Evolutionary conservation across 177 flowering plant genomes (phyloP).

Genomic region (Telopea speciosissima): DNA sequence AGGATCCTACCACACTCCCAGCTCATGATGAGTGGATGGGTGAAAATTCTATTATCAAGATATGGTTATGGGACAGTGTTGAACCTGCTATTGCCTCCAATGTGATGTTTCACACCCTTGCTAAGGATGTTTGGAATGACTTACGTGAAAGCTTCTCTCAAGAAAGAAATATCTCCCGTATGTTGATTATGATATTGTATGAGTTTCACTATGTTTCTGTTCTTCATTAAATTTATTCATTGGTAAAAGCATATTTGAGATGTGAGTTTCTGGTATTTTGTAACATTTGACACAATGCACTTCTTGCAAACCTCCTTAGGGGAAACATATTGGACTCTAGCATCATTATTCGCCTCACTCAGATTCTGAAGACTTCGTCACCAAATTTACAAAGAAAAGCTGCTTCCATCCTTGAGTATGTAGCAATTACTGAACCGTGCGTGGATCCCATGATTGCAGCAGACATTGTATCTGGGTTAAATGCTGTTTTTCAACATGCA

Average conservation of each 20-base stretch:
- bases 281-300: not conserved
- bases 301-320: slow-evolving; percentile 25
- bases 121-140: too few species aligned
- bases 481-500: slow-evolving; percentile 46
- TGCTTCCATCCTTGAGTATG: slow-evolving; percentile 65
- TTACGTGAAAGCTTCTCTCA: too few species aligned
- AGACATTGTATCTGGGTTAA: slow-evolving; percentile 50
- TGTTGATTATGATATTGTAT: not conserved
- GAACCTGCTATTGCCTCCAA: too few species aligned
- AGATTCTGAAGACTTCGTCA: slow-evolving; percentile 47
- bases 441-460: slow-evolving; percentile 34
- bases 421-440: slow-evolving; percentile 33
- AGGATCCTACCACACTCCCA: too few species aligned
- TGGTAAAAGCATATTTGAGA: not conserved
- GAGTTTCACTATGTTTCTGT: not conserved
- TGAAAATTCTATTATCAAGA: too few species aligned
- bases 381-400: slow-evolving; percentile 61
- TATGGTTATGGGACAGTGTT: too few species aligned
- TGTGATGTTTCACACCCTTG: too few species aligned
- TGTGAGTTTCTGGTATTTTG: not conserved
- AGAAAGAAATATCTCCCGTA: too few species aligned
- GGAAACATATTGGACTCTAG: slow-evolving; percentile 36
- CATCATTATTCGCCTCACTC: slow-evolving; percentile 42
- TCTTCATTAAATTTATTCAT: not conserved
- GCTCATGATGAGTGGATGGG: too few species aligned